Base-by-base conservation (phyloP, 441 rosid species). In the Gossypium davidsonii region DNA sequence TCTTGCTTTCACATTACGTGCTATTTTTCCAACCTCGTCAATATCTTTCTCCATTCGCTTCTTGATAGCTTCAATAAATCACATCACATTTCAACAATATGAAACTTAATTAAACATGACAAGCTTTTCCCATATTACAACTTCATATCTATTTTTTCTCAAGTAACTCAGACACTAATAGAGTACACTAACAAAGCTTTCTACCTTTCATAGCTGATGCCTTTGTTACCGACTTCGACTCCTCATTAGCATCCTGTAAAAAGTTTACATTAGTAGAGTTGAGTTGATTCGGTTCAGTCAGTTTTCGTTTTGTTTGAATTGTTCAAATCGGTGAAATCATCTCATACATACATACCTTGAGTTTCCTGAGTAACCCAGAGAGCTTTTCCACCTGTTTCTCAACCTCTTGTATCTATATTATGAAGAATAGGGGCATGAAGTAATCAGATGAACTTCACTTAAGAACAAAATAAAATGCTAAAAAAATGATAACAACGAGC, bases 201-300 rank as follows among this genome's bases (percentile, higher is more conserved):
- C 31, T 74, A 92, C 97, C 91, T 88, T 92, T 94, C 98, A 94
- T 92, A 34, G 93, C 90, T 71, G 96, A 90, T 67, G 96, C 98
- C 77, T 92, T 94, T 70, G 98, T 92, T 28, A 94, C 92, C 53
- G 97, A 82, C 78, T 92, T 94, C 0, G 98, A 91, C 59, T 92
- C 97, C 87, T 94, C 98, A 60, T 91, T 92, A 31, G 97, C 92
- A 71, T 93, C 97, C 98, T 94, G 89, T 60, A 10, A 48, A 42
- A 74, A 70, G 56, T 70, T 46, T 14, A 64, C 3, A 37, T 66
- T 17, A 60, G 37, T 37, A 37, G 44, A 37, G 44, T 37, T 37
- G 44, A 37, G 11, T 37, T 37, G 44, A 37, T 37, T 37, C 44
- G 44, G 44, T 37, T 37, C 44, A 37, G 44, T 37, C 44, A 7